Conservation (phyloP, 2,329 filamentous ascomycete genomes). For the Trichoderma brevicompactum region DNA sequence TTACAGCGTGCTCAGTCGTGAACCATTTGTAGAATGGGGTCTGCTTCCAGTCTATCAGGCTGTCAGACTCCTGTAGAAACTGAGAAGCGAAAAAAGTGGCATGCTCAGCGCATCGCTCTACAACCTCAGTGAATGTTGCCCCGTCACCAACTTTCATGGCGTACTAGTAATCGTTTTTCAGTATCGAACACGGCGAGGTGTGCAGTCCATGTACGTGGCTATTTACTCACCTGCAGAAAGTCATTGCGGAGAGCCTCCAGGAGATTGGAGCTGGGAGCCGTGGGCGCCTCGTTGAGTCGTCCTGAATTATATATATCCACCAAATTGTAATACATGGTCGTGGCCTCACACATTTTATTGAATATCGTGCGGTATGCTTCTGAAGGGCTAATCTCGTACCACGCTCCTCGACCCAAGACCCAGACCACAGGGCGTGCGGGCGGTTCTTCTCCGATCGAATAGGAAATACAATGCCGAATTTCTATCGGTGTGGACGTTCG, state of each 20-base stretch:
- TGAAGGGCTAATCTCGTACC: slow-evolving; percentile 69
- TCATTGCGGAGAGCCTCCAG: slow-evolving; percentile 35
- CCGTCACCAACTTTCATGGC: slow-evolving; percentile 58
- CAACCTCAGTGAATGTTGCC: slow-evolving; percentile 54
- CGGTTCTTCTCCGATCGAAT: slow-evolving; percentile 59
- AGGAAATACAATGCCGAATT: slow-evolving; percentile 53
- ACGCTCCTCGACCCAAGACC: slow-evolving; percentile 63
- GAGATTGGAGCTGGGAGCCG: slow-evolving; percentile 33
- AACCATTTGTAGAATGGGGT: slow-evolving; percentile 58
- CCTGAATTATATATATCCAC: slow-evolving; percentile 57
- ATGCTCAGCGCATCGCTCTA: slow-evolving; percentile 52
- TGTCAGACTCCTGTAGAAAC: slow-evolving; percentile 47
- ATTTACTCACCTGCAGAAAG: slow-evolving; percentile 36
- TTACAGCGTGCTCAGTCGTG: slow-evolving; percentile 46
- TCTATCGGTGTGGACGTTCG: slow-evolving; percentile 51
- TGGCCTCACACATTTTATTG: slow-evolving; percentile 64
- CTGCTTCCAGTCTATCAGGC: slow-evolving; percentile 47
- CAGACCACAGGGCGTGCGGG: slow-evolving; percentile 64
- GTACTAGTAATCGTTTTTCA: slow-evolving; percentile 46
- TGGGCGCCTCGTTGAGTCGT: slow-evolving; percentile 38
- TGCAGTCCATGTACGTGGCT: not conserved
- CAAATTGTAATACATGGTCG: slow-evolving; percentile 66
- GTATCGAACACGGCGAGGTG: not conserved
- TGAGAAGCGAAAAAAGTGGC: slow-evolving; percentile 58
- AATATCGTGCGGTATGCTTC: slow-evolving; percentile 60